Evolutionary conservation across 257 asterid species (phyloP).

Genomic region (Solanum lignicaule): DNA sequence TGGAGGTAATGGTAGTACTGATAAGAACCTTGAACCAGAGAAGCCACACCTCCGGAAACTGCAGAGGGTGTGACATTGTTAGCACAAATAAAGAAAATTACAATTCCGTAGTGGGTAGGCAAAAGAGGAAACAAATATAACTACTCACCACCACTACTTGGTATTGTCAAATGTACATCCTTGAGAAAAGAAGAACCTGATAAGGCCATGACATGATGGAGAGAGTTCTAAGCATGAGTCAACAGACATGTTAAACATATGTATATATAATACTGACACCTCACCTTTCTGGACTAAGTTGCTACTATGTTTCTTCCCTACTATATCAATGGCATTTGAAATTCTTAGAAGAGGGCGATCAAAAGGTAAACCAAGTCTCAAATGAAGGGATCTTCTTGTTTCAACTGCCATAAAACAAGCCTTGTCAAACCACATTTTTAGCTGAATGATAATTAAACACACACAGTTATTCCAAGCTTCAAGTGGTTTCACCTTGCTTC

Average conservation of each 20-base stretch:
- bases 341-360: slow-evolving; percentile 95
- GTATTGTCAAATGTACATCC: slow-evolving; percentile 85
- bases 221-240: neutral
- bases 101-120: neutral
- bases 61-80: neutral
- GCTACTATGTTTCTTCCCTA: slow-evolving; percentile 27
- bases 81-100: neutral
- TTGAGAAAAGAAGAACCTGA: slow-evolving; percentile 66
- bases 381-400: slow-evolving; percentile 69
- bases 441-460: neutral
- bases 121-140: neutral
- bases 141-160: slow-evolving; percentile 77
- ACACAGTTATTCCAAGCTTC: neutral
- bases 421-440: neutral
- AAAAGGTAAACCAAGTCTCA: slow-evolving; percentile 86
- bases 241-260: neutral
- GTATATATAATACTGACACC: neutral
- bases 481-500: slow-evolving; percentile 60
- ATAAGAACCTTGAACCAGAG: slow-evolving; percentile 90
- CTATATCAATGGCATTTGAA: slow-evolving; percentile 64
- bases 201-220: neutral
- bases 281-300: slow-evolving; percentile 49
- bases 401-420: slow-evolving; percentile 52
- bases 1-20: slow-evolving; percentile 91
- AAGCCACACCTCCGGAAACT: slow-evolving; percentile 66